Conservation (phyloP, 192 early-diverging fungal genomes). For the Chytriomyces sp. region DNA sequence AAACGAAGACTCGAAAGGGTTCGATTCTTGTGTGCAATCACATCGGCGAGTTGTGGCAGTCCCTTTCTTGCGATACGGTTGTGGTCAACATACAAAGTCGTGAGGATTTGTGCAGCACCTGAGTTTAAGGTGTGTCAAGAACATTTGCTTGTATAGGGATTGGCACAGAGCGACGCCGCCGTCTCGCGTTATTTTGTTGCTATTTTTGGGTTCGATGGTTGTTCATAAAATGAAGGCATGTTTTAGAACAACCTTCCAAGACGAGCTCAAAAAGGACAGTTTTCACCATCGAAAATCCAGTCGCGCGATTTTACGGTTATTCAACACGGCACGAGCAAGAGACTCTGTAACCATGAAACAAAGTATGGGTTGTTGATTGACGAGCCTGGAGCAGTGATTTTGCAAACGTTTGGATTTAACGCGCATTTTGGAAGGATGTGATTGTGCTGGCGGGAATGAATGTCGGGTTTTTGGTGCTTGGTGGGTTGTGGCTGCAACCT, state of each 20-base stretch:
- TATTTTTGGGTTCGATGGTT: too few relatives aligned
- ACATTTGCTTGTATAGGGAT: constrained; percentile 47
- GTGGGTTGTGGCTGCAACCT: too few relatives aligned
- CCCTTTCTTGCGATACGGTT: constrained; percentile 54
- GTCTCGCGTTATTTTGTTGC: constrained; percentile 57
- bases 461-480: too few relatives aligned
- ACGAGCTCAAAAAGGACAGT: not conserved
- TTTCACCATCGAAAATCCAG: constrained; percentile 52
- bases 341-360: constrained; percentile 46
- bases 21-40: constrained; percentile 33
- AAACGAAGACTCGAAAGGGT: constrained; percentile 36
- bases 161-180: constrained; percentile 52
- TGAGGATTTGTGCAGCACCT: constrained; percentile 47
- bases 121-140: constrained; percentile 45
- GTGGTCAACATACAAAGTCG: constrained; percentile 53
- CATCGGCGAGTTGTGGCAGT: constrained; percentile 43
- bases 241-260: not conserved
- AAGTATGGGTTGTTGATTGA: constrained; percentile 48
- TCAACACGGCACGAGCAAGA: constrained; percentile 40
- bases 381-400: too few relatives aligned
- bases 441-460: too few relatives aligned
- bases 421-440: too few relatives aligned
- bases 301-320: constrained; percentile 33
- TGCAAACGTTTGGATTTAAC: too few relatives aligned
- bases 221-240: too few relatives aligned